A percentile compares a stretch with the other conserved stretches of the same genome.
Evolutionary conservation across 2,329 filamentous ascomycete genomes (phyloP).

Genomic region (Alternaria arborescens): DNA sequence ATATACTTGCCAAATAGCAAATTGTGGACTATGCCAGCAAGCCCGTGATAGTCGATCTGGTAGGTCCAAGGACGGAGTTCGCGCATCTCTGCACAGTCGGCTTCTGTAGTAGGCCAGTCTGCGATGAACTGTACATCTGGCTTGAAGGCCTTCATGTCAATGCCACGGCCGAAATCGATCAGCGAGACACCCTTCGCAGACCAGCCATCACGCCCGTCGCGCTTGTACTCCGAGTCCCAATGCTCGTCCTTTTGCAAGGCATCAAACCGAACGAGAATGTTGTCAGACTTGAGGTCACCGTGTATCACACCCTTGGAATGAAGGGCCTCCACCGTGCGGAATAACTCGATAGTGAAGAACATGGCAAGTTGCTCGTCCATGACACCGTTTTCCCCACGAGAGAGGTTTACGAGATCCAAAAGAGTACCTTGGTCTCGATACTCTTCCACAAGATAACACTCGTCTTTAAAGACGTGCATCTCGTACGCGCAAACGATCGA

Average conservation of each 20-base stretch:
- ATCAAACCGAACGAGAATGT: slow-evolving; percentile 88
- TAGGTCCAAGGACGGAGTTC: slow-evolving; percentile 96
- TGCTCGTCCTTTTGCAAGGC: slow-evolving; percentile 53
- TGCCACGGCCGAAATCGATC: slow-evolving; percentile 93
- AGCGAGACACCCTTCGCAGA: slow-evolving; percentile 78
- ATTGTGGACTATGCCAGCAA: slow-evolving; percentile 86
- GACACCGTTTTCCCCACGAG: slow-evolving; percentile 74
- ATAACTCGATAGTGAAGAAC: slow-evolving; percentile 92
- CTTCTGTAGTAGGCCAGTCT: slow-evolving; percentile 88
- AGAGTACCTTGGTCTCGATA: slow-evolving; percentile 90
- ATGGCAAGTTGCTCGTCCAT: slow-evolving; percentile 93
- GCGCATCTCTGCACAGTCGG: slow-evolving; percentile 95
- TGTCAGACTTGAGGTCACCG: slow-evolving; percentile 94
- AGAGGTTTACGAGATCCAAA: slow-evolving; percentile 91
- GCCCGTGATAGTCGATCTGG: slow-evolving; percentile 94
- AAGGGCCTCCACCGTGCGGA: slow-evolving; percentile 87
- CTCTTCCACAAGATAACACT: slow-evolving; percentile 88
- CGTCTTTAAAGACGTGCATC: slow-evolving; percentile 89
- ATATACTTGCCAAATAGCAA: slow-evolving; percentile 96
- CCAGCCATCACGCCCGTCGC: slow-evolving; percentile 82
- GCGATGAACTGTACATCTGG: slow-evolving; percentile 86
- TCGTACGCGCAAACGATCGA: slow-evolving; percentile 87
- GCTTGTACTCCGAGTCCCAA: slow-evolving; percentile 72
- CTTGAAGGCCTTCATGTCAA: slow-evolving; percentile 88
- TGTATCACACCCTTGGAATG: slow-evolving; percentile 84